These are phyloP conservation scores for Trichoderma harzianum DNA, from an alignment of 2,329 filamentous ascomycete species.

Conservation along the genomic window DNA sequence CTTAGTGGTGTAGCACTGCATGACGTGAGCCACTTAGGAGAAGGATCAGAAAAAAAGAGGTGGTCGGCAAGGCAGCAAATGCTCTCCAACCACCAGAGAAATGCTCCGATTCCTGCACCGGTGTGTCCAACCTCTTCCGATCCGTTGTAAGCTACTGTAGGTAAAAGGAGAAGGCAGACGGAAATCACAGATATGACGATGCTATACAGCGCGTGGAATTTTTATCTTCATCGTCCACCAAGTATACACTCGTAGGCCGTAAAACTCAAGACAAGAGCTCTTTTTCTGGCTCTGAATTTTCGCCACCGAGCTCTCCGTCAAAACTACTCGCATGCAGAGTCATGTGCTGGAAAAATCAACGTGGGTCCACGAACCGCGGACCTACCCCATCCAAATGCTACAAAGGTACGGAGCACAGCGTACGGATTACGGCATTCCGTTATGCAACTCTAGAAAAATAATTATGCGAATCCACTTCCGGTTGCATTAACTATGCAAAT, in stretches of 20 bases:
- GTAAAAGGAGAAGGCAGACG: not conserved
- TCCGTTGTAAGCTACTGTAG: not conserved
- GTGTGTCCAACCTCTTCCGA: not conserved
- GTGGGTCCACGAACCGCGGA: not conserved
- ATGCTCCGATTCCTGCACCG: not conserved
- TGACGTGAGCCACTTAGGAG: not conserved
- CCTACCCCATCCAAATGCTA: not conserved
- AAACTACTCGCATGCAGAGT: not conserved
- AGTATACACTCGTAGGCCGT: not conserved
- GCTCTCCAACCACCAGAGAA: not conserved
- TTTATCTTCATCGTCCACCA: not conserved
- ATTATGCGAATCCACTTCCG: not conserved
- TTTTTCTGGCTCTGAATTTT: not conserved
- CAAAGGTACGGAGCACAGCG: not conserved
- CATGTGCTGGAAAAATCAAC: conserved; percentile 1
- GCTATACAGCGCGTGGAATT: not conserved
- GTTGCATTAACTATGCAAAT: not conserved
- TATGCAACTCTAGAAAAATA: not conserved
- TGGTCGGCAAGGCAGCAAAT: not conserved
- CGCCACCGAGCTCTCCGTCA: not conserved
- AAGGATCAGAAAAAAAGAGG: not conserved
- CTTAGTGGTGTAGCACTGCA: conserved; percentile 9
- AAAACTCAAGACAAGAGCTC: not conserved
- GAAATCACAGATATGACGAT: not conserved
- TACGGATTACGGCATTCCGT: not conserved